phyloP scores from a whole-genome alignment of 257 asterid species.

The Nicotiana paniculata region DNA sequence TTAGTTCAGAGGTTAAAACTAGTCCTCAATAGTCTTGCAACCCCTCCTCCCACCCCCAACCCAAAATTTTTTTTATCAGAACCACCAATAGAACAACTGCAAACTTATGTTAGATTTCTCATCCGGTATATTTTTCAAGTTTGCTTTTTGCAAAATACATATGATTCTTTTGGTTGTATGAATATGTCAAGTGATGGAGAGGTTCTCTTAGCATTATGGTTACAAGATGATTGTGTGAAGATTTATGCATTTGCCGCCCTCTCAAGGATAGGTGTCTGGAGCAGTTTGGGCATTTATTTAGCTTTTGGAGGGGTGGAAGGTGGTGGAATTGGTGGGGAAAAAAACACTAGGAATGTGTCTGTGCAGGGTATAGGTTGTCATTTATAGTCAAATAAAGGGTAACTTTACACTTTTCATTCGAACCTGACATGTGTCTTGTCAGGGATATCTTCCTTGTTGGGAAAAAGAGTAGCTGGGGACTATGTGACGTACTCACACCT shows the following conservation, averaged over 20 bases:
- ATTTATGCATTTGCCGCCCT: neutral
- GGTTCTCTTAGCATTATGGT: neutral
- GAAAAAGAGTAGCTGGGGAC: neutral
- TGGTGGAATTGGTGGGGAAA: neutral
- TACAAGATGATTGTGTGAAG: neutral
- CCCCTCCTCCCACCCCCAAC: neutral
- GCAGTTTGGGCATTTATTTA: neutral
- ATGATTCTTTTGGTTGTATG: neutral
- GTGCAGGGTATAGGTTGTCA: neutral
- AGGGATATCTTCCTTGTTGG: neutral
- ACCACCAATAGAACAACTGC: neutral
- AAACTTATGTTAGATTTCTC: neutral
- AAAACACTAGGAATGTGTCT: neutral
- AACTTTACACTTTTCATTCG: neutral
- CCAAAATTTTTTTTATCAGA: neutral
- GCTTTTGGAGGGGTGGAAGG: neutral
- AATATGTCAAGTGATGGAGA: neutral
- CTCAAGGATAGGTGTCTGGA: neutral
- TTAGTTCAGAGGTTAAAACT: neutral
- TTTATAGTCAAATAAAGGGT: neutral
- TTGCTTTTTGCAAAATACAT: neutral
- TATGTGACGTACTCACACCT: neutral
- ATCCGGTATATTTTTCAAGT: neutral
- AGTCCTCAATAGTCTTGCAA: neutral
- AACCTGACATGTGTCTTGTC: neutral